A percentile compares a stretch with the other conserved stretches of the same genome.
These are phyloP conservation scores for Lactarius evosmus DNA, from an alignment of 768 basidiomycete genomes.

Conservation along the genomic window DNA sequence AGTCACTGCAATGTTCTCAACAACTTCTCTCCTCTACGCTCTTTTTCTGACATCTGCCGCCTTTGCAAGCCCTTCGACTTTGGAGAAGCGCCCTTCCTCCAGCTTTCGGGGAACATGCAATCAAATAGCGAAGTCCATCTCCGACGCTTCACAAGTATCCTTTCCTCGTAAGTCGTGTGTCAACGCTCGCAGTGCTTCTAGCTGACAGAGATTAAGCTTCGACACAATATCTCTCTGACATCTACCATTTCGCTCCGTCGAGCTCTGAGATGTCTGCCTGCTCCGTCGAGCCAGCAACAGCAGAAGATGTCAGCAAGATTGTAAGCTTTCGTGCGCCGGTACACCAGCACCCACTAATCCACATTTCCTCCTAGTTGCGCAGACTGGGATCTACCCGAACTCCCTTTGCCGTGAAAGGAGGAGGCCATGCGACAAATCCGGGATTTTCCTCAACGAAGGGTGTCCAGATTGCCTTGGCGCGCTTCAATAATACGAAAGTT, in stretches of 20 bases:
- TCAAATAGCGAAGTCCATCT: background rate
- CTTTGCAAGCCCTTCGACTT: no score
- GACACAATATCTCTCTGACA: slow-evolving; percentile 10
- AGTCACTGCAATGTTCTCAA: background rate
- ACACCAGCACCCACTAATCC: background rate
- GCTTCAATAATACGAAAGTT: slow-evolving; percentile 23
- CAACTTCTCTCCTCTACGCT: background rate
- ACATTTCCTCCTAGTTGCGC: background rate
- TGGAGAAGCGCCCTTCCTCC: background rate
- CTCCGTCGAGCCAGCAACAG: slow-evolving; percentile 29
- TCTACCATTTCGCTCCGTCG: slow-evolving; percentile 17
- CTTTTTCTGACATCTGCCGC: background rate
- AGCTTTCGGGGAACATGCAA: background rate
- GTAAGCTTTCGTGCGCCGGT: slow-evolving; percentile 8
- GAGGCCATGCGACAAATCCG: slow-evolving; percentile 30
- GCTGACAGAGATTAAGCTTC: slow-evolving; percentile 14
- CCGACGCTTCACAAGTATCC: background rate
- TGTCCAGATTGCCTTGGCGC: slow-evolving; percentile 31
- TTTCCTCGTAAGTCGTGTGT: background rate
- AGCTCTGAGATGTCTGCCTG: slow-evolving; percentile 23
- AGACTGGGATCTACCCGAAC: slow-evolving; percentile 17
- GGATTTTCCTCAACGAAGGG: slow-evolving; percentile 33
- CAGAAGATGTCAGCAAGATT: slow-evolving; percentile 25
- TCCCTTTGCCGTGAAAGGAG: slow-evolving; percentile 30
- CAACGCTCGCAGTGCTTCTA: background rate